Conservation (phyloP, 2,329 filamentous ascomycete species). For the Plectosphaerella plurivora region DNA sequence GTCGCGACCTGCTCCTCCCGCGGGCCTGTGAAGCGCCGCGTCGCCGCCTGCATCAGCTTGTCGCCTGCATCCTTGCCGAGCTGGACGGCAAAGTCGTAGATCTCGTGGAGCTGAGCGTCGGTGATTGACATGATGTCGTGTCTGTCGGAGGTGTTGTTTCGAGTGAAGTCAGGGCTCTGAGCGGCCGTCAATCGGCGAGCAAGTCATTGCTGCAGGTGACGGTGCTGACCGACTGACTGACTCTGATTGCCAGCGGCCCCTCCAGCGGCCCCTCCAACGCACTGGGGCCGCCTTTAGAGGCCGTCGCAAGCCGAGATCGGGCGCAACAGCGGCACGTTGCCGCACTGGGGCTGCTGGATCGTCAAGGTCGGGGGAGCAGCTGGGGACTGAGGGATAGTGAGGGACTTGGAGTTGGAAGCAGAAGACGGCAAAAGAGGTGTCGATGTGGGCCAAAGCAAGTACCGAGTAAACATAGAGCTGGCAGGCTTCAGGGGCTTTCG, state of each 20-base stretch:
- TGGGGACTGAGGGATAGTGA: no score
- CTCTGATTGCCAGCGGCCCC: not conserved
- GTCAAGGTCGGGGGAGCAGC: not conserved
- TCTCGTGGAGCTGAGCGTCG: slow-evolving; percentile 52
- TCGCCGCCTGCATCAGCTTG: slow-evolving; percentile 61
- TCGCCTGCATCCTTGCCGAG: slow-evolving; percentile 66
- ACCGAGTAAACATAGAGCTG: no score
- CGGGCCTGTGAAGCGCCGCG: slow-evolving; percentile 42
- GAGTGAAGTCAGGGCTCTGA: not conserved
- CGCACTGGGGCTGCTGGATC: not conserved
- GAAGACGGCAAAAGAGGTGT: no score
- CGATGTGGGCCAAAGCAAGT: no score
- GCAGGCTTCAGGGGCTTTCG: no score
- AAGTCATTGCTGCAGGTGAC: not conserved
- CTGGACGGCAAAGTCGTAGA: slow-evolving; percentile 67
- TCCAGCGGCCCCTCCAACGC: not conserved
- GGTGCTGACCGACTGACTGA: not conserved
- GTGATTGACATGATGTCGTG: slow-evolving; percentile 17
- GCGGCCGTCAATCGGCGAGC: not conserved
- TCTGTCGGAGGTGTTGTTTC: no score
- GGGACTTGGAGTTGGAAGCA: no score
- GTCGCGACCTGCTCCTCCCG: slow-evolving; percentile 32
- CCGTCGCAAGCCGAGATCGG: slow-evolving; percentile 3
- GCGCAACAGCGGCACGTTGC: not conserved
- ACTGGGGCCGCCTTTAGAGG: not conserved